Base-by-base conservation (phyloP, 768 basidiomycete species). In the Kwoniella europaea region DNA sequence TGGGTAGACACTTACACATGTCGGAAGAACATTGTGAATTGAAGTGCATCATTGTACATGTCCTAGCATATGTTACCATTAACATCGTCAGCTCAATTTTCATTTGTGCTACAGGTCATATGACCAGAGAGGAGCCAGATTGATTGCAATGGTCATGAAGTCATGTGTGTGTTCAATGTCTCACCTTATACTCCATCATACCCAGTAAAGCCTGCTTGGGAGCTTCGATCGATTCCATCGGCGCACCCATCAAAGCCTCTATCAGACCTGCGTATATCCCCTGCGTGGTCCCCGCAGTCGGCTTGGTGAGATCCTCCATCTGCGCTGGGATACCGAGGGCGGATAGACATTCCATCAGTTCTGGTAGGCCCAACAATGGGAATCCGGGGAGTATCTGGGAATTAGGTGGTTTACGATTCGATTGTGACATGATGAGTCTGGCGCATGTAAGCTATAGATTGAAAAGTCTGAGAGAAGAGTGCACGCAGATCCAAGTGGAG, bases 131-230 rank as follows among this genome's bases (percentile, higher is more conserved):
- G 35, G 35, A 35, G 35, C 35, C 35, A 35, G 35, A 35, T 7
- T 7, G 35, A 7, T 35, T 7, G 35, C 0, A 9, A 35, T 35
- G 6, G 7, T 35, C 35, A 35, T 35, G 35, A 35, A 35, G 35
- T 35, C 6, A 35, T 35, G 35, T 35, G 35, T 35, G 5, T 35
- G 35, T 35, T 1, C 35, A 35, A 35, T 35, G 5, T 35, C 79
- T 55, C 65, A 75, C 77, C 80, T 80, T 79, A 67, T 81, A 76
- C 57, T 83, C 80, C 76, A 83, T 73, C 74, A 81, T 77, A 10
- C 78, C 76, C 77, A 82, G 65, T 72, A 82, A 74, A 7, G 78
- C 74, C 55, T 62, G 63, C 57, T 75, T 82, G n/a, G 78, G 79
- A 24, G 71, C 71, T 12, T 79, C 79, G 29, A 81, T 42, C 57